Percentiles rank a stretch among this genome's conserved stretches.
Conservation (phyloP, 768 basidiomycete species). For the Lactarius deliciosus region DNA sequence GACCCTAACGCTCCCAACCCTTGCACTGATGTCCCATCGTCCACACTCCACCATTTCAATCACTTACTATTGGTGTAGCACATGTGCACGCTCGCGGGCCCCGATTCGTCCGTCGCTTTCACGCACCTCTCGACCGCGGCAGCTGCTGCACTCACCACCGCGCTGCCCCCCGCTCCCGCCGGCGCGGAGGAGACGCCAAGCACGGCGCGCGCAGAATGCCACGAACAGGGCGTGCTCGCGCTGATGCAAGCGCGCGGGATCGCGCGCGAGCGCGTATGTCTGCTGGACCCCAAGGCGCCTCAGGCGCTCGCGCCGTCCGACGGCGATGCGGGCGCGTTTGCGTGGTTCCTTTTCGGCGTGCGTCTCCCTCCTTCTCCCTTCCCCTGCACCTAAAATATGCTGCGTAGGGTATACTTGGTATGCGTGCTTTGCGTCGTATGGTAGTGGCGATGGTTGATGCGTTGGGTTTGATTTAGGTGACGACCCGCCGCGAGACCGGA, state of each 20-base stretch:
- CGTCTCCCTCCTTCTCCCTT: not conserved
- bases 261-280: slow-evolving; percentile 66
- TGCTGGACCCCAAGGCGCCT: slow-evolving; percentile 91
- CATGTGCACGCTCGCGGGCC: slow-evolving; percentile 78
- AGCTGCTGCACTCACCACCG: slow-evolving; percentile 47
- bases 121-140: slow-evolving; percentile 83
- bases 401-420: slow-evolving; percentile 60
- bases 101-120: slow-evolving; percentile 67
- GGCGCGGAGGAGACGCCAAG: slow-evolving; percentile 16
- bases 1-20: not conserved
- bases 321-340: slow-evolving; percentile 62
- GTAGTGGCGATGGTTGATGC: slow-evolving; percentile 6
- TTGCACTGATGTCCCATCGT: not conserved
- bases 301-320: slow-evolving; percentile 71
- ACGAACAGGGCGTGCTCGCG: slow-evolving; percentile 54
- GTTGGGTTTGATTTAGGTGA: slow-evolving; percentile 56
- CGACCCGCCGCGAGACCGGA: slow-evolving; percentile 93
- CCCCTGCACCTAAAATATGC: too few relatives aligned
- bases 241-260: slow-evolving; percentile 50
- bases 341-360: slow-evolving; percentile 88
- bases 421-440: not conserved
- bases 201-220: slow-evolving; percentile 37
- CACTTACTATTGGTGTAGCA: slow-evolving; percentile 47
- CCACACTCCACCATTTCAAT: too few relatives aligned
- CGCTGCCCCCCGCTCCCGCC: slow-evolving; percentile 23